Percentiles rank a stretch among this genome's conserved stretches.
phyloP scores from a whole-genome alignment of 331 rosid species.

The Stylosanthes scabra region DNA sequence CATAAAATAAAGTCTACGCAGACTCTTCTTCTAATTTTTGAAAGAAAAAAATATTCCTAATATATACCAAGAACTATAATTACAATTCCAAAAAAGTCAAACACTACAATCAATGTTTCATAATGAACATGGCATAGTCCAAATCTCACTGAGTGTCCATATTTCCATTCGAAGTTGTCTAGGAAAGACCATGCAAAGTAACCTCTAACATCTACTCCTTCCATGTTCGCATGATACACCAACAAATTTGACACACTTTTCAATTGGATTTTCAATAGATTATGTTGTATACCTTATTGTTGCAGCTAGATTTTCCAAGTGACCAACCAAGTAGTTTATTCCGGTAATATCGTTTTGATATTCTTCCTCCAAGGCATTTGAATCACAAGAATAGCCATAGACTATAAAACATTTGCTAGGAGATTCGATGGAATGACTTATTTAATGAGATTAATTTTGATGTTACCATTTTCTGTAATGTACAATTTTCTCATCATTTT shows the following conservation, averaged over 20 bases:
- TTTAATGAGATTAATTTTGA: not conserved
- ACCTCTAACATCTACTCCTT: constrained; percentile 77
- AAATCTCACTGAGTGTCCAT: constrained; percentile 49
- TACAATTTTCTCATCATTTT: no score
- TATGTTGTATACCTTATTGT: constrained; percentile 50
- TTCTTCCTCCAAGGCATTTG: constrained; percentile 39
- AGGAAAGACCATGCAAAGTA: constrained; percentile 73
- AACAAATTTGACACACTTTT: no score
- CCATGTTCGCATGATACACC: constrained; percentile 41
- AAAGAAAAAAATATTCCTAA: no score
- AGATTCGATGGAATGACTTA: not conserved
- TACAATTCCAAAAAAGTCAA: no score
- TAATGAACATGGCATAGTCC: constrained; percentile 59
- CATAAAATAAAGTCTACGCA: no score
- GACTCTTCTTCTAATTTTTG: no score
- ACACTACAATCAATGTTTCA: constrained; percentile 51
- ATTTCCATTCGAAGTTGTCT: constrained; percentile 65
- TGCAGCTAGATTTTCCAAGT: constrained; percentile 47
- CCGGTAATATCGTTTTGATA: constrained; percentile 50
- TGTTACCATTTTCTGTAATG: constrained; percentile 75
- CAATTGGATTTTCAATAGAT: not conserved
- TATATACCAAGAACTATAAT: no score
- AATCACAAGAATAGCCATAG: constrained; percentile 39
- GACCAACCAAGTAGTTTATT: constrained; percentile 50
- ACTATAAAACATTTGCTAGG: constrained; percentile 46